Conservation (phyloP, 169 alveolate genomes). For the Plasmodium berghei region DNA sequence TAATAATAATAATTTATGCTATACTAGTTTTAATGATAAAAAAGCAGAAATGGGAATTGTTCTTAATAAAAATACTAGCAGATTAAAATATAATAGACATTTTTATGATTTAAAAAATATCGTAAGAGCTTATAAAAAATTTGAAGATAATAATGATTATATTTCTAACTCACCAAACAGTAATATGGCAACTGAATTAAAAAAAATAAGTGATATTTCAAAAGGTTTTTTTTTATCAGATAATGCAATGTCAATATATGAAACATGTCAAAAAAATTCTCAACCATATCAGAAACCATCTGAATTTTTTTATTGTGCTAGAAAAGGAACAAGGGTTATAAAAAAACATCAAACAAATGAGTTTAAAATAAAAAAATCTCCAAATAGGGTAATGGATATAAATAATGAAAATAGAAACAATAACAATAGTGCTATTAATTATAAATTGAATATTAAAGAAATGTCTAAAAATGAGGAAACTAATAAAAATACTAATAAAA, state of each 20-base stretch:
- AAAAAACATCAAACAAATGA: no score
- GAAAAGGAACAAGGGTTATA: no score
- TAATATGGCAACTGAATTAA: constrained; percentile 8
- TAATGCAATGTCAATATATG: not conserved
- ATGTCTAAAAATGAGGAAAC: no score
- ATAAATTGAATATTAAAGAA: no score
- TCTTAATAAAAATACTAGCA: constrained; percentile 22
- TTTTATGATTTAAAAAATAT: constrained; percentile 33
- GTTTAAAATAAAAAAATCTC: no score
- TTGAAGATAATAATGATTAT: constrained; percentile 13
- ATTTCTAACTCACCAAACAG: not conserved
- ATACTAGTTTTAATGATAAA: constrained; percentile 1
- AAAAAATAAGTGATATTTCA: constrained; percentile 15
- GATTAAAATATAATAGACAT: constrained; percentile 25
- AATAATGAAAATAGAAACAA: no score
- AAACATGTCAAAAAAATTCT: not conserved
- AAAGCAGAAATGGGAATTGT: constrained; percentile 37
- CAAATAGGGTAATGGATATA: no score
- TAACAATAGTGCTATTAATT: no score
- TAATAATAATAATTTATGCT: constrained; percentile 19
- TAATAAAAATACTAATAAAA: no score
- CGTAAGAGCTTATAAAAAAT: constrained; percentile 18
- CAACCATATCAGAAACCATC: no score
- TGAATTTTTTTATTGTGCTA: no score
- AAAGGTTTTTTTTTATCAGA: constrained; percentile 21